Evolutionary conservation across 2,329 filamentous ascomycete species (phyloP).

Genomic region (Tolypocladium nubicola): DNA sequence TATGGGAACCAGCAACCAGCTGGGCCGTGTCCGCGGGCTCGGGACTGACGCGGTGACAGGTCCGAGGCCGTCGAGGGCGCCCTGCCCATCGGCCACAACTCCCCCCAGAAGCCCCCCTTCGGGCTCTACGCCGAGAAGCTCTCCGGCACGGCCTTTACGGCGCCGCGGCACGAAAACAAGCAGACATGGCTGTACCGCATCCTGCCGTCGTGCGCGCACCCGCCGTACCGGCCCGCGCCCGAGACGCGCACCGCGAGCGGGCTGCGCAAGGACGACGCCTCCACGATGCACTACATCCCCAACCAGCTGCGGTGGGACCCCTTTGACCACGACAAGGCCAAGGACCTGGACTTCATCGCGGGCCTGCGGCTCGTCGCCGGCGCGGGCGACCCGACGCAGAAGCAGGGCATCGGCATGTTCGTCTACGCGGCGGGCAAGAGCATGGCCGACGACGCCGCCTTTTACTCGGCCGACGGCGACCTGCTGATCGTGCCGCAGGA

Average conservation of each 20-base stretch:
- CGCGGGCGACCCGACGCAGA: slow-evolving; percentile 69
- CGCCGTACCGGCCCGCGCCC: slow-evolving; percentile 28
- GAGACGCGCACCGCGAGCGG: slow-evolving; percentile 22
- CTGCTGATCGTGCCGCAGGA: slow-evolving; percentile 67
- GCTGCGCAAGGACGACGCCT: slow-evolving; percentile 8
- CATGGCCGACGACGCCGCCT: slow-evolving; percentile 66
- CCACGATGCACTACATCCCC: slow-evolving; percentile 33
- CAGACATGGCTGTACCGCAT: slow-evolving; percentile 66
- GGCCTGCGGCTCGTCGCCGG: slow-evolving; percentile 67
- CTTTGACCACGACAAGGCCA: slow-evolving; percentile 53
- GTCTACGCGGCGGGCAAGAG: slow-evolving; percentile 69
- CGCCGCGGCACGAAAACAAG: slow-evolving; percentile 55
- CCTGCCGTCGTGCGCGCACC: slow-evolving; percentile 51
- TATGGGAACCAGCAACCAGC: background rate
- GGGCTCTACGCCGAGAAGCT: slow-evolving; percentile 77
- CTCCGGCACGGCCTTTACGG: slow-evolving; percentile 60
- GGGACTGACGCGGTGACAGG: slow-evolving; percentile 28
- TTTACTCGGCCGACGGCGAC: slow-evolving; percentile 78
- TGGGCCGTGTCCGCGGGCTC: background rate
- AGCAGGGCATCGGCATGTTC: slow-evolving; percentile 69
- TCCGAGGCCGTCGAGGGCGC: slow-evolving; percentile 72
- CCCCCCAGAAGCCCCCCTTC: slow-evolving; percentile 67
- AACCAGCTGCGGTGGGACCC: slow-evolving; percentile 80
- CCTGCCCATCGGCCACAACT: slow-evolving; percentile 66
- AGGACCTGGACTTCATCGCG: slow-evolving; percentile 52